phyloP scores from a whole-genome alignment of 169 alveolate species.

The Eimeria zaria region DNA sequence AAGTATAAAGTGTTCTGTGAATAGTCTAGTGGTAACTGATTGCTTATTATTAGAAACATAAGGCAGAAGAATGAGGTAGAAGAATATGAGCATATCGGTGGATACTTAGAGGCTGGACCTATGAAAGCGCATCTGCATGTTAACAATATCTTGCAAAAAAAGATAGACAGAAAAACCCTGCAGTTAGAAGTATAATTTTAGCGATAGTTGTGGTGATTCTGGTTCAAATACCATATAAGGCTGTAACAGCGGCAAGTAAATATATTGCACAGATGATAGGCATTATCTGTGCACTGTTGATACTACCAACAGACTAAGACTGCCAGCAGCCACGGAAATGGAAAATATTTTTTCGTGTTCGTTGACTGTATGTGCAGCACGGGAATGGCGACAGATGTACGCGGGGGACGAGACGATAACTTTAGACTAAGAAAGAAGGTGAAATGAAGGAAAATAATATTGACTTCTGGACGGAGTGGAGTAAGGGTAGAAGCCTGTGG shows the following conservation, averaged over 20 bases:
- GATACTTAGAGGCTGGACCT: neutral
- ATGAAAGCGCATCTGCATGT: neutral
- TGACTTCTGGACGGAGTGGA: neutral
- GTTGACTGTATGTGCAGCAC: constrained; percentile 50
- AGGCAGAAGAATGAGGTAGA: neutral
- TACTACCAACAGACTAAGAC: too few species aligned
- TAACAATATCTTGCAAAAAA: neutral
- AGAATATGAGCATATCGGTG: neutral
- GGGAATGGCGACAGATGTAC: constrained; percentile 83
- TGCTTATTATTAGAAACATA: neutral
- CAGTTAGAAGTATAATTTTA: neutral
- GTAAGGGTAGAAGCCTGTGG: neutral
- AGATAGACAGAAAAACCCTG: neutral
- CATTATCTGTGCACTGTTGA: neutral
- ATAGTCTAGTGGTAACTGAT: neutral
- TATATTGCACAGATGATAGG: neutral
- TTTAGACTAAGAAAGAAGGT: neutral
- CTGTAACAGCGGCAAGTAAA: neutral
- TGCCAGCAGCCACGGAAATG: too few species aligned
- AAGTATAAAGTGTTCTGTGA: neutral
- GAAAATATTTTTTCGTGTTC: neutral
- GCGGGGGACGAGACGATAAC: constrained; percentile 75
- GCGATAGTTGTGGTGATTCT: neutral
- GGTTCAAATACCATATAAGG: neutral
- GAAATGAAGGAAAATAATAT: neutral